Base-by-base conservation (phyloP, 2,329 filamentous ascomycete species). In the Aspergillus sp. region DNA sequence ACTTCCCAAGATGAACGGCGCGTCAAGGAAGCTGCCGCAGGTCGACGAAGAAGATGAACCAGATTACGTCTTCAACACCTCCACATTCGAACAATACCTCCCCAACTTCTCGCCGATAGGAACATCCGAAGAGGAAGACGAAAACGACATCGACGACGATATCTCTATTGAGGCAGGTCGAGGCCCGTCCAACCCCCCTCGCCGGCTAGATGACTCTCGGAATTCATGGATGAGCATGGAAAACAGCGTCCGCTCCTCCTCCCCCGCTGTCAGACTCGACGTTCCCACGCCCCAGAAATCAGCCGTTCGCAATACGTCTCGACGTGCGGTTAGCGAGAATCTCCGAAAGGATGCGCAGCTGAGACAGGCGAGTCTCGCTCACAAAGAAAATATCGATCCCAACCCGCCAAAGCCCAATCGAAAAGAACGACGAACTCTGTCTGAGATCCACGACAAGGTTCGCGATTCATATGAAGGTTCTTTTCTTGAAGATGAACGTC, bases 151-250 rank as follows among this genome's bases (percentile, higher is more conserved):
- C 12, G 76, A 81, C 41, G 77, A 80, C 50, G 78, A 76, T 52
- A 74, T 81, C 58, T 85, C 83, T 2, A 77, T 87, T 56, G 85
- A 88, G 66, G 68, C 84, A 33, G 84, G 82, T 46, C 78, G 86
- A 55, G 84, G 81, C 33, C 69, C 74, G 21, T 76, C 76, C 59
- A 77, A 70, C 61, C 61, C 61, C 15, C 60, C 62, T 58, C 69
- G 60, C 64, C 74, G 62, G 57, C 64, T 70, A 67, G 76, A 83
- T 60, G 78, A 83, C 64, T 84, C 82, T 27, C 78, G 79, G 46
- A 77, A 81, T 60, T 77, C 78, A 5, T 69, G 77, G 40, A 79
- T 84, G 66, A 78, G 74, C 62, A 70, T 80, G 47, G 79, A 79
- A 39, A 77, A 81, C 45, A 78, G 74, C 60, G 66, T 74, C 48